Evolutionary conservation across 768 basidiomycete genomes (phyloP).

Genomic region (Termitomyces sp.): DNA sequence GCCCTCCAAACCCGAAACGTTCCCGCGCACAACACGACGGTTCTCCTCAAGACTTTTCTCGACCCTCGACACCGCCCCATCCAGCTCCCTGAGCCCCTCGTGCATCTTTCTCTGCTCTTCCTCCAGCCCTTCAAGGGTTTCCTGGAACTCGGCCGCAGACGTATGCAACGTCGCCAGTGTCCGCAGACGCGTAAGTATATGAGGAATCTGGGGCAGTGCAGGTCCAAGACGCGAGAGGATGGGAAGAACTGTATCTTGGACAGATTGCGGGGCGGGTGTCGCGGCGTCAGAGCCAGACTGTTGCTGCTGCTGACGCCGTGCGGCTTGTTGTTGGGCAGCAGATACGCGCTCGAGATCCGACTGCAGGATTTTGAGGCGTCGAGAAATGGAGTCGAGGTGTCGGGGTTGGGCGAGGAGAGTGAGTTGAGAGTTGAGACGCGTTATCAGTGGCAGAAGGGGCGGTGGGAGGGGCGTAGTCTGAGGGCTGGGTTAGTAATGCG

Average conservation of each 20-base stretch:
- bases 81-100: constrained; percentile 64
- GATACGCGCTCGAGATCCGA: constrained; percentile 87
- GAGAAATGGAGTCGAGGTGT: constrained; percentile 92
- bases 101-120: constrained; percentile 66
- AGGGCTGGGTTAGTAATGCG: background rate
- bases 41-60: constrained; percentile 79
- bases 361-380: constrained; percentile 87
- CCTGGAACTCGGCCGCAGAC: constrained; percentile 75
- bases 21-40: constrained; percentile 62
- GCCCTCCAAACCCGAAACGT: constrained; percentile 67
- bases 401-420: constrained; percentile 90
- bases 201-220: constrained; percentile 78
- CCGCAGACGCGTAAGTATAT: constrained; percentile 84
- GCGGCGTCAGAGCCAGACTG: constrained; percentile 28
- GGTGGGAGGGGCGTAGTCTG: constrained; percentile 73
- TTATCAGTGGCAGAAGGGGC: constrained; percentile 79
- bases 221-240: constrained; percentile 69
- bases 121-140: constrained; percentile 61
- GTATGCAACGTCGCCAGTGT: constrained; percentile 82
- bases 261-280: constrained; percentile 24
- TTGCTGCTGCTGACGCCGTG: constrained; percentile 42
- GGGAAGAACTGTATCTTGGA: constrained; percentile 64
- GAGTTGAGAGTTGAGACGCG: constrained; percentile 81
- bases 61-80: constrained; percentile 64
- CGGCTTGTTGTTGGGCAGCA: constrained; percentile 40